These are phyloP conservation scores for Lasiodiplodia sp. DNA, from an alignment of 2,329 filamentous ascomycete species.

Conservation along the genomic window DNA sequence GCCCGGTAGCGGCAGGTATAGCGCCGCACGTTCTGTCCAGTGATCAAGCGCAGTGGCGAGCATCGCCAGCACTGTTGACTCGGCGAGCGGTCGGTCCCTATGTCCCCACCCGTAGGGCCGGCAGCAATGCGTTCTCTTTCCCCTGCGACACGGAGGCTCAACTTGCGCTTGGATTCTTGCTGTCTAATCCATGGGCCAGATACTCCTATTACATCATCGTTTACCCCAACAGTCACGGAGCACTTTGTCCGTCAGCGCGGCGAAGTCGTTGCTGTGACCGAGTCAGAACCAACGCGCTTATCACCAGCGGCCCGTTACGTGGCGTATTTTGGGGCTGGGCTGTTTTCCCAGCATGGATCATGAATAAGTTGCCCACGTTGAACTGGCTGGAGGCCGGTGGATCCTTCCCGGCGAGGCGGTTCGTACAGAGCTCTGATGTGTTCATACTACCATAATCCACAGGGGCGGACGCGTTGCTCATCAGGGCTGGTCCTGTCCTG, in stretches of 20 bases:
- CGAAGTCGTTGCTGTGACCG: neutral
- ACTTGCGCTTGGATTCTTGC: neutral
- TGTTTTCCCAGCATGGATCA: neutral
- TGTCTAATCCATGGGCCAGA: neutral
- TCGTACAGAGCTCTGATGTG: constrained; percentile 7
- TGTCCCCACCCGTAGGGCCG: neutral
- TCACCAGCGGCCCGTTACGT: neutral
- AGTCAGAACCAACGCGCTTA: constrained; percentile 9
- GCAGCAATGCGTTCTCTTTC: neutral
- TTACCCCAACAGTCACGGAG: constrained; percentile 3
- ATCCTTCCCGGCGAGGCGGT: neutral
- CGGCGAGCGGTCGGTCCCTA: neutral
- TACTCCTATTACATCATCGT: neutral
- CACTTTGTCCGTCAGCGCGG: neutral
- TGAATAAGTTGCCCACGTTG: constrained; percentile 12
- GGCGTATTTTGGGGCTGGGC: constrained; percentile 3
- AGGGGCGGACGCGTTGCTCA: neutral
- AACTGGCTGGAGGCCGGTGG: neutral
- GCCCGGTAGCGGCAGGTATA: constrained; percentile 13
- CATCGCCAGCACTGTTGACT: constrained; percentile 13
- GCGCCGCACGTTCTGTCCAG: neutral
- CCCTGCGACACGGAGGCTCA: neutral
- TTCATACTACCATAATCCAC: neutral
- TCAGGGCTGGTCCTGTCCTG: neutral
- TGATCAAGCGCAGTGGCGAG: constrained; percentile 13